Percentiles rank a stretch among this genome's conserved stretches.
These are phyloP conservation scores for Puccinia horiana DNA, from an alignment of 1,284 basidiomycete genomes.

Conservation along the genomic window DNA sequence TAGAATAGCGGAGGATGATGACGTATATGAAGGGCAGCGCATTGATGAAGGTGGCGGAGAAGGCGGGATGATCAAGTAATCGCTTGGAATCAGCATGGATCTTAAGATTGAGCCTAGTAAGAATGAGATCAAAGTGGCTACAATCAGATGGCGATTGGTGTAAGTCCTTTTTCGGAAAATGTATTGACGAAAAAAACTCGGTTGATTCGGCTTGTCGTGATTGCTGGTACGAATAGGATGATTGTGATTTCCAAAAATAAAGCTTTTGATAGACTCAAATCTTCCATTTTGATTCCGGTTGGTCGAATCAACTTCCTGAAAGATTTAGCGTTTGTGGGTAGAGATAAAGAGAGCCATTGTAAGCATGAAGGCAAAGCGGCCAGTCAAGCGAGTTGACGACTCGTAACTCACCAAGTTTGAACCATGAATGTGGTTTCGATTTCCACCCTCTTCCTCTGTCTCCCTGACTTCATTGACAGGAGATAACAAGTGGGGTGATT, in stretches of 20 bases:
- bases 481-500: slow-evolving; percentile 32
- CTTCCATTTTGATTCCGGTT: slow-evolving; percentile 36
- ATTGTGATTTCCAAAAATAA: slow-evolving; percentile 39
- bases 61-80: slow-evolving; percentile 77
- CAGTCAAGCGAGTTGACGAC: not conserved
- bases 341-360: not conserved
- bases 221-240: slow-evolving; percentile 30
- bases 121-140: slow-evolving; percentile 83
- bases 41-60: slow-evolving; percentile 25
- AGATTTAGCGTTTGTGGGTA: not conserved
- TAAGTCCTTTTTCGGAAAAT: slow-evolving; percentile 50
- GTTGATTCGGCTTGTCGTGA: slow-evolving; percentile 41
- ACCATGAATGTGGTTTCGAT: not conserved
- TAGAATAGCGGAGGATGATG: not conserved
- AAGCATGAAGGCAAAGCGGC: not conserved
- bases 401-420: slow-evolving; percentile 18
- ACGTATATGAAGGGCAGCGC: not conserved
- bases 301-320: slow-evolving; percentile 22
- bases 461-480: slow-evolving; percentile 38
- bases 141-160: slow-evolving; percentile 64
- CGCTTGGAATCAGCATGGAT: slow-evolving; percentile 81
- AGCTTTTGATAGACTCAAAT: slow-evolving; percentile 27
- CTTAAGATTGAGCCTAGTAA: slow-evolving; percentile 84
- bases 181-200: slow-evolving; percentile 1
- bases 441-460: slow-evolving; percentile 6